These are phyloP conservation scores for Dothideomycetes sp. DNA, from an alignment of 2,329 filamentous ascomycete genomes.

Conservation along the genomic window DNA sequence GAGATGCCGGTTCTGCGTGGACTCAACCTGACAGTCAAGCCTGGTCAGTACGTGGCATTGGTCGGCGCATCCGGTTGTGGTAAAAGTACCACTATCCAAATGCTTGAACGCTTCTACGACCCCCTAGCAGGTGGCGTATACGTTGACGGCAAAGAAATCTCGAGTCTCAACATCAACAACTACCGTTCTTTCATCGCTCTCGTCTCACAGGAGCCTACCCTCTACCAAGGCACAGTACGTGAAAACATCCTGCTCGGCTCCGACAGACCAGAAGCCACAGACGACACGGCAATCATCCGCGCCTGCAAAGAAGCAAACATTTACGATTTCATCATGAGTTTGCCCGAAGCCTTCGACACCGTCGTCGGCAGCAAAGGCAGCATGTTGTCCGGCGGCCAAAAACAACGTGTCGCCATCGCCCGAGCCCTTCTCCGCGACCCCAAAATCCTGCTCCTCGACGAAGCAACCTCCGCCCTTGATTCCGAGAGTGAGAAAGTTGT, in stretches of 20 bases:
- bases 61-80: slow-evolving; percentile 93
- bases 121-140: slow-evolving; percentile 70
- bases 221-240: slow-evolving; percentile 85
- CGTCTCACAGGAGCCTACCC: slow-evolving; percentile 86
- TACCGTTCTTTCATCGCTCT: slow-evolving; percentile 79
- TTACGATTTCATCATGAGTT: slow-evolving; percentile 79
- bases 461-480: slow-evolving; percentile 61
- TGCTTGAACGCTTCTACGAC: slow-evolving; percentile 92
- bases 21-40: slow-evolving; percentile 62
- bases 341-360: slow-evolving; percentile 79
- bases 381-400: slow-evolving; percentile 82
- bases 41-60: slow-evolving; percentile 76
- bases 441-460: slow-evolving; percentile 74
- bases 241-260: slow-evolving; percentile 84
- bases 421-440: slow-evolving; percentile 85
- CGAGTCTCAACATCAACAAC: slow-evolving; percentile 69
- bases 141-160: slow-evolving; percentile 76
- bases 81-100: slow-evolving; percentile 85
- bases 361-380: slow-evolving; percentile 69
- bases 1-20: slow-evolving; percentile 89
- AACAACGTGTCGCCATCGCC: slow-evolving; percentile 89
- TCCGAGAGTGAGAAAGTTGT: slow-evolving; percentile 71
- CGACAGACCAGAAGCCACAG: slow-evolving; percentile 51
- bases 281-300: slow-evolving; percentile 63
- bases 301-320: slow-evolving; percentile 89